phyloP scores from a whole-genome alignment of 2,329 filamentous ascomycete species.

The Botrytis tulipae region DNA sequence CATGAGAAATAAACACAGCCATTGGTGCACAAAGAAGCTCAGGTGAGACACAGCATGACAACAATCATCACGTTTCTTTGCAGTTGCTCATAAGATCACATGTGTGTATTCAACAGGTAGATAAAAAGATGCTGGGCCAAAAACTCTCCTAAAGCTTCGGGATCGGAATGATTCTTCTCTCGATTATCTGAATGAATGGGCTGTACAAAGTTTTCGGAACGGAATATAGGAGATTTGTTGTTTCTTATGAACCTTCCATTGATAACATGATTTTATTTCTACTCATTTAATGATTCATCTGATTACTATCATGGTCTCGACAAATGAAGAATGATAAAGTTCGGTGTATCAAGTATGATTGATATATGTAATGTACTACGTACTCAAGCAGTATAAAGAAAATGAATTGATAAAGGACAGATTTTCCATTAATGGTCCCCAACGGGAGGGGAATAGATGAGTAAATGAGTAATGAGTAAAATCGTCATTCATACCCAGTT shows the following conservation, averaged over 20 bases:
- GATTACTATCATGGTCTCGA: neutral
- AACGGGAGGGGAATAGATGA: neutral
- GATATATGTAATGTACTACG: neutral
- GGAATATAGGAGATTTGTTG: slow-evolving; percentile 8
- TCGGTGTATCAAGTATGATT: neutral
- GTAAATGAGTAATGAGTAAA: neutral
- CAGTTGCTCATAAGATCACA: neutral
- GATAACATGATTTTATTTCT: neutral
- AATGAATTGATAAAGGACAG: neutral
- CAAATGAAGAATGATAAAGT: too few relatives aligned
- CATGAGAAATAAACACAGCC: neutral
- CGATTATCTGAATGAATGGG: neutral
- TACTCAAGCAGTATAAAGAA: neutral
- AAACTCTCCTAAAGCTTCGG: neutral
- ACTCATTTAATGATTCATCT: neutral
- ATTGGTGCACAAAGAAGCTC: neutral
- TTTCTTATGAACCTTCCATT: neutral
- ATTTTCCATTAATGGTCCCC: neutral
- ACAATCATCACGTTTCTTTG: neutral
- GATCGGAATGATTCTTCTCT: neutral
- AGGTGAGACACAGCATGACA: neutral
- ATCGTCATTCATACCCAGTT: neutral
- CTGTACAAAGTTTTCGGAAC: neutral
- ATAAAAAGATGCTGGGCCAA: neutral
- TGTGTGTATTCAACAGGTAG: neutral